Percentiles rank a stretch among this genome's conserved stretches.
These are phyloP conservation scores for Lentinus brumalis DNA, from an alignment of 768 basidiomycete genomes.

Conservation along the genomic window DNA sequence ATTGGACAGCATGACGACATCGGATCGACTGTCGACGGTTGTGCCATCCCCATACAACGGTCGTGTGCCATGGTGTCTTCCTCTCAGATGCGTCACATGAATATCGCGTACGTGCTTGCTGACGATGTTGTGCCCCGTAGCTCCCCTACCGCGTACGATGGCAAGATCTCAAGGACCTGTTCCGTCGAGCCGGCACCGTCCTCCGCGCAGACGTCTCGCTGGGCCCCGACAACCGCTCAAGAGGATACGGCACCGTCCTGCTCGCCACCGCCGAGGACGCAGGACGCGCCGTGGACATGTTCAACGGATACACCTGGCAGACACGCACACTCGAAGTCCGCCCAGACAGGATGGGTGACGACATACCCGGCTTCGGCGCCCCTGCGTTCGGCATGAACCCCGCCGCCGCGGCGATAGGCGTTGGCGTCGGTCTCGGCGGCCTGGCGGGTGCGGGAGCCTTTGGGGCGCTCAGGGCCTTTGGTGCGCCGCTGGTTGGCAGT, in stretches of 20 bases:
- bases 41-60: too few species aligned
- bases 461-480: conserved; percentile 5
- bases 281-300: conserved; percentile 90
- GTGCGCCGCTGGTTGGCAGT: conserved; percentile 8
- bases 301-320: conserved; percentile 96
- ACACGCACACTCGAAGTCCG: conserved; percentile 89
- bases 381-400: background rate
- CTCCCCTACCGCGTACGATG: conserved; percentile 96
- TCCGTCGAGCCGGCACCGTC: conserved; percentile 84
- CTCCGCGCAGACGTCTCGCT: conserved; percentile 54
- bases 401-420: background rate
- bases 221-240: conserved; percentile 85
- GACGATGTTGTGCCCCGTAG: conserved; percentile 46
- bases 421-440: conserved; percentile 6
- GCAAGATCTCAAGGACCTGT: conserved; percentile 99
- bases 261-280: conserved; percentile 95
- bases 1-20: too few species aligned
- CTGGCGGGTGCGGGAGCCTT: conserved; percentile 19
- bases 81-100: too few species aligned
- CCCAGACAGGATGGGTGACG: conserved; percentile 69
- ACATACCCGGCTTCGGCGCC: conserved; percentile 26
- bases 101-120: too few species aligned
- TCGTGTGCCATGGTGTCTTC: too few species aligned
- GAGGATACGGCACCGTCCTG: conserved; percentile 94
- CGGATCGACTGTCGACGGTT: too few species aligned